Evolutionary conservation across 2,329 filamentous ascomycete species (phyloP).

Genomic region (Exophiala bonariae): DNA sequence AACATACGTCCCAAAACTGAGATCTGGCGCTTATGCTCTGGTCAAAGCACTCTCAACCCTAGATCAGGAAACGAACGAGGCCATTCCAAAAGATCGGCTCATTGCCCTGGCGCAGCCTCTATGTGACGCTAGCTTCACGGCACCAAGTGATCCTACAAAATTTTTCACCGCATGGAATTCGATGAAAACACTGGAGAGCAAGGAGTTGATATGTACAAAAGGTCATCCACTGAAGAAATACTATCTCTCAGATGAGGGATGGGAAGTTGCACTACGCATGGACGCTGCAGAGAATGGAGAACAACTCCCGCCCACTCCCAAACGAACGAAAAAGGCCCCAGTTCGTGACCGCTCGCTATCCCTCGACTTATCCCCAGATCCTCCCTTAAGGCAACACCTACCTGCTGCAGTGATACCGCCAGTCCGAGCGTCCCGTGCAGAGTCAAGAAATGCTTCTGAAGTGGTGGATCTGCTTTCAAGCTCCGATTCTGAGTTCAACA

Average conservation of each 20-base stretch:
- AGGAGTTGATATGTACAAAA: constrained; percentile 72
- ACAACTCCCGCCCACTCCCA: not conserved
- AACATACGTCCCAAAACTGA: constrained; percentile 68
- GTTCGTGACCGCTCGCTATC: not conserved
- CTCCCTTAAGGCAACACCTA: not conserved
- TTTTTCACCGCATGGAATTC: constrained; percentile 82
- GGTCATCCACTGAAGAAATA: constrained; percentile 69
- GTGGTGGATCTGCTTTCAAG: constrained; percentile 14
- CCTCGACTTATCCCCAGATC: constrained; percentile 1
- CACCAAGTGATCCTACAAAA: constrained; percentile 64
- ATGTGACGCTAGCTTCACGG: constrained; percentile 72
- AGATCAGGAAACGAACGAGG: constrained; percentile 54
- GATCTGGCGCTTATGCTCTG: constrained; percentile 75
- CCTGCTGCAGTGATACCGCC: not conserved
- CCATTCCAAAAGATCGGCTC: constrained; percentile 67
- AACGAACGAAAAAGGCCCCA: constrained; percentile 4
- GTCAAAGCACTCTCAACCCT: constrained; percentile 65
- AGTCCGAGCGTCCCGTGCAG: not conserved
- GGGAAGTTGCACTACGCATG: constrained; percentile 65
- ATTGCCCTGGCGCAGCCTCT: constrained; percentile 69
- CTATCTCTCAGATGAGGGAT: constrained; percentile 72
- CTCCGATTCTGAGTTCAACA: not conserved
- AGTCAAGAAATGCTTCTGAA: not conserved
- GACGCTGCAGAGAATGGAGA: constrained; percentile 14
- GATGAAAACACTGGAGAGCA: constrained; percentile 72